Evolutionary conservation across 305 asterid species (phyloP), one percentile per base, ranked within the genome.

Genomic region (Salvia sclarea): DNA sequence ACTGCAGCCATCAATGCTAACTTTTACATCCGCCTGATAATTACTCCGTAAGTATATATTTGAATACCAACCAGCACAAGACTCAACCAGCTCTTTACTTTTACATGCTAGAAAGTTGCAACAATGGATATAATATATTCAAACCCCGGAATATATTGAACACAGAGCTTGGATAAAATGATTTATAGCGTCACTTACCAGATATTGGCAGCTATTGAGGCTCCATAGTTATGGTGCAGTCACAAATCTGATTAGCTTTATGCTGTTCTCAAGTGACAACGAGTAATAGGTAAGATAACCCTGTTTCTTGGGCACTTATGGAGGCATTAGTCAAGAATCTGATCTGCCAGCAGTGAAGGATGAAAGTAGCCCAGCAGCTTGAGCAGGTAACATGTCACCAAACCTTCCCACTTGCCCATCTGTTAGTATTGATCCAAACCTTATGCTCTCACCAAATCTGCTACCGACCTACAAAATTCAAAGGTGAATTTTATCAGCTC

Each of bases 371-470:
- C 99, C 98, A 30, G 98, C 96, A 76, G 99, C 99, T 69, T 94
- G 96, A 48, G 88, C 96, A 64, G 99, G 98, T 75, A 94, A 80
- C 45, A 94, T 91, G 85, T 94, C 99, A 69, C 99, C 99, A 77
- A 94, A 91, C 80, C 99, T 82, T 72, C 99, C 96, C 8, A 91
- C 98, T 80, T 94, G 99, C 69, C 99, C 97, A 63, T 94, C 99
- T 12, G 98, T 78, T 49, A 91, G 77, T 16, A 94, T 91, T 45
- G 98, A 94, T 69, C 99, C 96, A 81, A 93, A 82, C 79, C 90
- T 83, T 57, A 93, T 92, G 90, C 97, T 84, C 84, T 91, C 99
- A 30, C 99, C 99, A 82, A 94, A 94, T 80, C 94, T 87, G 84
- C 99, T 94, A 63, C 99, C 99, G 66, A 81, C 99, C 99, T 94